Conservation (phyloP, 345 rosid genomes). For the Noccaea caerulescens region DNA sequence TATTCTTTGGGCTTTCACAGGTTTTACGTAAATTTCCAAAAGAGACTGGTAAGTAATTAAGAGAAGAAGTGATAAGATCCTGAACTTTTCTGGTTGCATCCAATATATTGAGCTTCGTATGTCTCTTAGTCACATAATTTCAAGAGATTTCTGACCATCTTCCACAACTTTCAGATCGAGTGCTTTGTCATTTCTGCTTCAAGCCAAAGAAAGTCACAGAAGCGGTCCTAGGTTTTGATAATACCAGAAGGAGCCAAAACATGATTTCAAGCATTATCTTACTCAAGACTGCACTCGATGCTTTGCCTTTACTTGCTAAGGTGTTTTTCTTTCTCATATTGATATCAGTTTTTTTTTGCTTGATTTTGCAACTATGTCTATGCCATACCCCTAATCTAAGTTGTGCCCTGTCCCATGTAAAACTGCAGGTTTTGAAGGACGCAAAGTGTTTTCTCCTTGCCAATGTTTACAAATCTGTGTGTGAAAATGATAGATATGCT, state of each 20-base stretch:
- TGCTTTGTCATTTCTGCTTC: conserved; percentile 98
- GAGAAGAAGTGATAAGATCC: conserved; percentile 28
- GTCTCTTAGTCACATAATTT: conserved; percentile 26
- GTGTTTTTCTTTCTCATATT: conserved; percentile 45
- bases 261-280: conserved; percentile 89
- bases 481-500: conserved; percentile 76
- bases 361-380: conserved; percentile 2
- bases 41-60: conserved; percentile 71
- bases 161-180: conserved; percentile 66
- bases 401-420: conserved; percentile 22
- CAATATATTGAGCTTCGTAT: conserved; percentile 22
- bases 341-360: conserved; percentile 8
- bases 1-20: conserved; percentile 95
- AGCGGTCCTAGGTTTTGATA: conserved; percentile 62
- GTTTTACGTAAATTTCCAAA: conserved; percentile 93
- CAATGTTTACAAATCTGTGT: conserved; percentile 73
- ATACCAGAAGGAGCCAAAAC: conserved; percentile 80
- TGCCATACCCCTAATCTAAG: conserved; percentile 18
- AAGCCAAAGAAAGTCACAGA: conserved; percentile 82
- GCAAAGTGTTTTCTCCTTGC: conserved; percentile 85
- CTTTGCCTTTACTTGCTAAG: conserved; percentile 85
- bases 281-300: conserved; percentile 94
- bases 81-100: conserved; percentile 23
- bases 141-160: conserved; percentile 27
- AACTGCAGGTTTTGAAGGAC: conserved; percentile 75